Evolutionary conservation across 495 filamentous ascomycete species (phyloP).

Genomic region (Parmelia sp.): DNA sequence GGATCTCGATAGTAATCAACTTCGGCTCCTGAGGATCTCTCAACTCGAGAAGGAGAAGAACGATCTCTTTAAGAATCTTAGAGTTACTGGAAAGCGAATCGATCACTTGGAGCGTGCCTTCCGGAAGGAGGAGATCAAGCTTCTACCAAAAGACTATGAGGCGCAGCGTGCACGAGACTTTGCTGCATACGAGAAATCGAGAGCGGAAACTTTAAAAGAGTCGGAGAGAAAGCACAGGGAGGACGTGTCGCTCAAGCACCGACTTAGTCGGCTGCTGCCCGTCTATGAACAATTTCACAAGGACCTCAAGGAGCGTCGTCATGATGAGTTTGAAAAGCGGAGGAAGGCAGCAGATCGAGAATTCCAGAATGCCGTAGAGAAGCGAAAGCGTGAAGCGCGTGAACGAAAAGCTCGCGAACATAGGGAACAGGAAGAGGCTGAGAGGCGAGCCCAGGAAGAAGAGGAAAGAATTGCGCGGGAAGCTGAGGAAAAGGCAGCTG

Average conservation of each 20-base stretch:
- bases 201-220: slow-evolving; percentile 68
- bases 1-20: slow-evolving; percentile 78
- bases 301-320: slow-evolving; percentile 73
- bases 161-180: slow-evolving; percentile 73
- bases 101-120: slow-evolving; percentile 97
- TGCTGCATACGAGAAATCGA: slow-evolving; percentile 70
- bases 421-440: slow-evolving; percentile 73
- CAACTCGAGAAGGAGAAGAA: slow-evolving; percentile 98
- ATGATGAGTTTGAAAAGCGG: slow-evolving; percentile 92
- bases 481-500: slow-evolving; percentile 70
- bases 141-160: slow-evolving; percentile 80
- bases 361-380: slow-evolving; percentile 79
- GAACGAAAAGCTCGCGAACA: slow-evolving; percentile 68
- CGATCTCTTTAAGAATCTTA: slow-evolving; percentile 78
- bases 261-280: slow-evolving; percentile 72
- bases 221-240: slow-evolving; percentile 82
- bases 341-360: slow-evolving; percentile 83
- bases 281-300: slow-evolving; percentile 75
- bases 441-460: slow-evolving; percentile 68
- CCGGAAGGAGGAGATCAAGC: slow-evolving; percentile 89
- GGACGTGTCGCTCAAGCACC: slow-evolving; percentile 86
- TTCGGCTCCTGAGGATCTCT: slow-evolving; percentile 88
- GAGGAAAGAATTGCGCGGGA: slow-evolving; percentile 73
- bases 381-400: slow-evolving; percentile 73
- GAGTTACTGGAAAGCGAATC: slow-evolving; percentile 88